Percentiles rank a stretch among this genome's conserved stretches.
Evolutionary conservation across 345 rosid genomes (phyloP).

Genomic region (Reutealis trisperma): DNA sequence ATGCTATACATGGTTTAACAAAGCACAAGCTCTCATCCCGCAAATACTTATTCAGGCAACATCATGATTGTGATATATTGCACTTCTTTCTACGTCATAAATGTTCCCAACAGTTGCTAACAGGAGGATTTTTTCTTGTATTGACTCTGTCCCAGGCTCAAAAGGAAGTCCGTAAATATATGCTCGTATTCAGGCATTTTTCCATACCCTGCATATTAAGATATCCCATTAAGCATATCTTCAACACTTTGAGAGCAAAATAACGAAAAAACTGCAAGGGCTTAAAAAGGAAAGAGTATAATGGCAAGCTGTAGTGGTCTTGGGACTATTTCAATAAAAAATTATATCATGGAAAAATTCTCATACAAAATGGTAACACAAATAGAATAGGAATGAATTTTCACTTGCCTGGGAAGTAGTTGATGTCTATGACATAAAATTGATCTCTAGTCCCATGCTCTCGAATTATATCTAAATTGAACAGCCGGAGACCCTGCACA

Average conservation of each 20-base stretch:
- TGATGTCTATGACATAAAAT: constrained; percentile 76
- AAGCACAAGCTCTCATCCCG: constrained; percentile 11
- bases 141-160: constrained; percentile 58
- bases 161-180: constrained; percentile 70
- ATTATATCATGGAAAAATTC: background rate
- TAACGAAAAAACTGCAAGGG: background rate
- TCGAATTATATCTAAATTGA: constrained; percentile 77
- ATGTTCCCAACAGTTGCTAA: constrained; percentile 7
- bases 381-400: background rate
- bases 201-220: constrained; percentile 59
- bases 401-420: constrained; percentile 77
- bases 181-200: constrained; percentile 87
- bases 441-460: constrained; percentile 71
- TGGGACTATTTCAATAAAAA: background rate
- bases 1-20: constrained; percentile 20
- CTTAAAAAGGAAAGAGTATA: background rate
- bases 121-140: constrained; percentile 41
- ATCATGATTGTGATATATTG: background rate
- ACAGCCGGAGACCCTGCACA: constrained; percentile 65
- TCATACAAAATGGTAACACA: background rate
- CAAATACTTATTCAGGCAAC: constrained; percentile 15
- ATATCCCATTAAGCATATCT: background rate
- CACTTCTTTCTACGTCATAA: background rate
- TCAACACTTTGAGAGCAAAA: background rate
- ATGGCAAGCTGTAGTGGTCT: background rate